Base-by-base conservation (phyloP, 768 basidiomycete species). In the Collybiopsis luxurians region DNA sequence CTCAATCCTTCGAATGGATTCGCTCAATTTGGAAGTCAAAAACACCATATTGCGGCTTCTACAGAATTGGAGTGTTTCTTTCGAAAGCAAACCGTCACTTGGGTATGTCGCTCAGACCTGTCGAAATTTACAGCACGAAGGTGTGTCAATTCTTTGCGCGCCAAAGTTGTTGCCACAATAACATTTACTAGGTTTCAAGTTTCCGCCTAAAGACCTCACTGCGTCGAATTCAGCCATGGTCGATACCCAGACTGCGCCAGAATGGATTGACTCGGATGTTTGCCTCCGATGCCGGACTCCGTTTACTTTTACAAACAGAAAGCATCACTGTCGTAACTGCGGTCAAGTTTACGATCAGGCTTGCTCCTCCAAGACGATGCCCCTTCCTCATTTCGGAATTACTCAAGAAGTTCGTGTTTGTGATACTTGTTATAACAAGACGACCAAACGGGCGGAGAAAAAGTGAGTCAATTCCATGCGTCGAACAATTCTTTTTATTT, bases 251-350 rank as follows among this genome's bases (percentile, higher is more conserved):
- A 92, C 88, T 0, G 91, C 97, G 0, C 97, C 97, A 1, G 92
- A 96, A 67, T 99, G 97, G 97, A 89, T 93, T 43, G 96, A 98
- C 68, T 94, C 94, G 0, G 93, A 97, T 45, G 84, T 95, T 15
- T 99, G 97, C 69, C 83, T 96, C 57, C 85, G 94, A 19, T 99
- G 97, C 70, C 84, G 97, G 17, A 87, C 90, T 0, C 69, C 92
- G 0, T 99, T 99, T 71, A 84, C 87, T 0, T 95, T 98, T 68
- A 97, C 95, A 28, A 98, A 98, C 68, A 83, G 97, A 50, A 98
- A 98, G 68, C 97, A 99, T 65, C 97, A 99, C 66, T 99, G 97
- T 68, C 85, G 97, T 13, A 98, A 98, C 69, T 99, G 97, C 72
- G 97, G 97, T 7, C 87, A 89, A 67, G 94, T 98, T 13, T 98